Base-by-base conservation (phyloP, 805 yeast species). In the Starmerella potacharoeniae region DNA sequence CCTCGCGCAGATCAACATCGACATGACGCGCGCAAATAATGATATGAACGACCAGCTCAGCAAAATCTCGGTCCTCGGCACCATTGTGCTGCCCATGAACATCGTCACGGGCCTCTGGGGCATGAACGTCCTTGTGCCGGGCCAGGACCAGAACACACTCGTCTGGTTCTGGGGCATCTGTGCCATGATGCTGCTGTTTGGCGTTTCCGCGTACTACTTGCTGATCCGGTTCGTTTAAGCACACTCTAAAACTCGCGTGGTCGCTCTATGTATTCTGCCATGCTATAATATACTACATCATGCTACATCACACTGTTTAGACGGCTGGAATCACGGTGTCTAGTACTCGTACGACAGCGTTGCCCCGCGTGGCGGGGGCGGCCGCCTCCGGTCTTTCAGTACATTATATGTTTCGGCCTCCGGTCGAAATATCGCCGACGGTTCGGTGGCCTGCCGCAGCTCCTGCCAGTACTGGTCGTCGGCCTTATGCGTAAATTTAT, bases 101-200 rank as follows among this genome's bases (percentile, higher is more conserved):
- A 87, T 93, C 54, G 84, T 93, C 28, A 93, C 98, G 0, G 98
- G 98, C 22, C 72, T 93, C 48, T 93, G 97, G 97, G 98, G 98
- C 55, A 93, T 93, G 98, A 93, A 93, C 71, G 95, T 93, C 61
- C 64, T 87, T 10, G 98, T 93, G 37, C 98, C 98, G 0, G 98
- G 98, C 0, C 97, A 91, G 67, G 50, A 49, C 37, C 78, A 75
- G 31, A 69, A 76, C n/a, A 76, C 80, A 6, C 68, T 85, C 58
- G 62, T 67, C 2, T 85, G 93, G 93, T 85, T 86, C 66, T 79
- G 77, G 61, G 60, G 69, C 9, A 71, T 71, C 47, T 54, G 62
- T 9, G 52, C 55, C 8, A 50, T 60, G 48, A 62, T 71, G 61
- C 34, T 61, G 11, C 43, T 66, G 13, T 69, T 70, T 55, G 72